These are phyloP conservation scores for Colletotrichum ledebouriae DNA, from an alignment of 2,329 filamentous ascomycete genomes.

Conservation along the genomic window DNA sequence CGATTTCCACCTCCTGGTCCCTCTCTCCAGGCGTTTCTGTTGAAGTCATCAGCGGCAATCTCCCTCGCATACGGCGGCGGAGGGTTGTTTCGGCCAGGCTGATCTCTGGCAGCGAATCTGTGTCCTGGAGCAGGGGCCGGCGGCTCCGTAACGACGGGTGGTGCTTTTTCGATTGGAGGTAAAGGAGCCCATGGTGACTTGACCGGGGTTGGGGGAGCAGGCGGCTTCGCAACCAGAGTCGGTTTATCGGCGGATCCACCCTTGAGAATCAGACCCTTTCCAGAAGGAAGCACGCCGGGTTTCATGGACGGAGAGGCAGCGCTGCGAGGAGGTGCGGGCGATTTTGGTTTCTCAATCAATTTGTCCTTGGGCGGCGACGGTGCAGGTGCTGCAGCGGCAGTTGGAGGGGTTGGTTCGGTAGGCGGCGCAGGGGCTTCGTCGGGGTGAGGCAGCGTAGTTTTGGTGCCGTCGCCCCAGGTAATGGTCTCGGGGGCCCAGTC, in stretches of 20 bases:
- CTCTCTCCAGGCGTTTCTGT: conserved; percentile 84
- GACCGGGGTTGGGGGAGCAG: conserved; percentile 74
- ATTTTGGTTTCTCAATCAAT: conserved; percentile 59
- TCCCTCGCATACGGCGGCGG: conserved; percentile 75
- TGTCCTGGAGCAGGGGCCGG: conserved; percentile 51
- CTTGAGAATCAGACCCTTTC: conserved; percentile 75
- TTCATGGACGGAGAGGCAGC: conserved; percentile 59
- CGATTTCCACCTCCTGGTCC: conserved; percentile 71
- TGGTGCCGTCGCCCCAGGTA: conserved; percentile 90
- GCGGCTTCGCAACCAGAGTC: conserved; percentile 79
- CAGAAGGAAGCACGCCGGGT: conserved; percentile 62
- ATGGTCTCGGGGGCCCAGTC: conserved; percentile 89
- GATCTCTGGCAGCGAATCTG: conserved; percentile 34
- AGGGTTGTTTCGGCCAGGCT: conserved; percentile 65
- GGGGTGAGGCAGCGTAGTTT: conserved; percentile 77
- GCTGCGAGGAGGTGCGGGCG: conserved; percentile 53
- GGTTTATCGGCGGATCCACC: conserved; percentile 76
- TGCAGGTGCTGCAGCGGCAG: conserved; percentile 48
- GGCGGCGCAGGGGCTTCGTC: conserved; percentile 60
- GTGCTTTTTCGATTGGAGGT: conserved; percentile 85
- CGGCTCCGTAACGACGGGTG: conserved; percentile 75
- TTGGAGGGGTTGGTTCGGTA: conserved; percentile 47
- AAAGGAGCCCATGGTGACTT: conserved; percentile 94
- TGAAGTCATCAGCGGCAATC: conserved; percentile 95
- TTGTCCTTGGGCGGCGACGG: conserved; percentile 48